Base-by-base conservation (phyloP, 495 filamentous ascomycete species). In the Poronia punctata region DNA sequence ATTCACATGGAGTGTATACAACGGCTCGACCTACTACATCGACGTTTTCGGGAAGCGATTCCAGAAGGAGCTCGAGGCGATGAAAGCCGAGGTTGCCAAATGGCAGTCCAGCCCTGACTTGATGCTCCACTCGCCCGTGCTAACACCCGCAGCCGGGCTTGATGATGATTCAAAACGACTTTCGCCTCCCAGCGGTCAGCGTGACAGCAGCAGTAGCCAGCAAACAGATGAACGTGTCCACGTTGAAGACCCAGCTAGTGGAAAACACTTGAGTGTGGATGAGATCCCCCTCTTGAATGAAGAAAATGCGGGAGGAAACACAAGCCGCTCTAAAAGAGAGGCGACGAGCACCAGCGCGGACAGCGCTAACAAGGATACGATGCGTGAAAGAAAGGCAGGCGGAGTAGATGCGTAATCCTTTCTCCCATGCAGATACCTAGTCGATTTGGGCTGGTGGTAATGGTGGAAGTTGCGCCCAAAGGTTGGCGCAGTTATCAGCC, bases 1-100 rank as follows among this genome's bases (percentile, higher is more conserved):
- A 14, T 97, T 96, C 52, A 63, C 76, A 22, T 94, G 90, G 88
- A 88, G 83, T 51, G 77, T 95, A 35, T 87, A 95, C 61, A 98
- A 98, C 49, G 92, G 92, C 19, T 86, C 88, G 17, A 95, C 88
- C 10, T 98, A 84, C 59, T 98, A 98, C 60, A 95, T 97, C 57
- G 92, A 98, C 49, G 82, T 95, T 10, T 98, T 95, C 49, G 92
- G 92, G 40, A 95, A 83, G 56, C 79, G 88, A 4, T 97, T 97
- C 70, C 86, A 97, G 69, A 93, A 88, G 57, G 93, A 98, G 63
- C 70, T 98, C 15, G 93, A 97, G 60, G 75, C 82, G 22, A 74
- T 98, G 62, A 88, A 83, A 67, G 76, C 75, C 41, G 92, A 98
- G 59, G 88, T 96, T 21, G 80, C 79, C 7, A 88, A 86, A 55